Conservation (phyloP, 2,329 filamentous ascomycete genomes). For the Aschersonia sp. region DNA sequence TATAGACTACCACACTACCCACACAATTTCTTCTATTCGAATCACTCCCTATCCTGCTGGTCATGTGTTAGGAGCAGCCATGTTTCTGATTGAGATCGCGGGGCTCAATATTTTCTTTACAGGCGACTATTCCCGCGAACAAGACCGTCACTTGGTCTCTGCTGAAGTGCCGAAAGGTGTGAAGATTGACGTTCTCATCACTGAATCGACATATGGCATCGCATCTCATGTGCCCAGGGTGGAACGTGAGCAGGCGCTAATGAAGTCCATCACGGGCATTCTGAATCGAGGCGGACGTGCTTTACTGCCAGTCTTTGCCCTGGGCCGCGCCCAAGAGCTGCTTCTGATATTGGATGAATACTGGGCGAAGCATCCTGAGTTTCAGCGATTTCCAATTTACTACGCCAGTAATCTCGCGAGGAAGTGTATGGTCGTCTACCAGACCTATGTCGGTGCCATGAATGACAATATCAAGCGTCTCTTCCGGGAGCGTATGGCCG, state of each 20-base stretch:
- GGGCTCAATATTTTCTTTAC: constrained; percentile 96
- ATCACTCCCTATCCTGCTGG: constrained; percentile 96
- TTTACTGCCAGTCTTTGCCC: constrained; percentile 86
- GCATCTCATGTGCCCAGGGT: constrained; percentile 82
- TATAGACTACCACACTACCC: constrained; percentile 95
- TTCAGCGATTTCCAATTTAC: constrained; percentile 86
- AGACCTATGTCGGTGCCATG: constrained; percentile 96
- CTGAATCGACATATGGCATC: constrained; percentile 93
- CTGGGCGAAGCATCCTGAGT: constrained; percentile 80
- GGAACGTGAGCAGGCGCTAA: constrained; percentile 82
- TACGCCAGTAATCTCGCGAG: constrained; percentile 90
- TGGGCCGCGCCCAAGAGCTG: constrained; percentile 86
- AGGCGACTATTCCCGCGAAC: constrained; percentile 90
- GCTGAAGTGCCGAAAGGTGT: constrained; percentile 78
- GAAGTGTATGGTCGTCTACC: constrained; percentile 97
- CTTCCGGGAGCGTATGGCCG: constrained; percentile 85
- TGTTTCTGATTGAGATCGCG: constrained; percentile 96
- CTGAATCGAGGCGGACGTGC: constrained; percentile 85
- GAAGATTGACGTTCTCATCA: constrained; percentile 92
- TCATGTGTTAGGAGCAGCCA: constrained; percentile 93
- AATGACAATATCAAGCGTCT: constrained; percentile 97
- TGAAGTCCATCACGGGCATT: constrained; percentile 88
- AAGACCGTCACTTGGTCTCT: constrained; percentile 88
- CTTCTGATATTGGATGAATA: constrained; percentile 93
- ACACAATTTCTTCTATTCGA: constrained; percentile 89